A percentile compares a stretch with the other conserved stretches of the same genome.
phyloP scores from a whole-genome alignment of 441 rosid genomes.

The Corymbia calophylla region DNA sequence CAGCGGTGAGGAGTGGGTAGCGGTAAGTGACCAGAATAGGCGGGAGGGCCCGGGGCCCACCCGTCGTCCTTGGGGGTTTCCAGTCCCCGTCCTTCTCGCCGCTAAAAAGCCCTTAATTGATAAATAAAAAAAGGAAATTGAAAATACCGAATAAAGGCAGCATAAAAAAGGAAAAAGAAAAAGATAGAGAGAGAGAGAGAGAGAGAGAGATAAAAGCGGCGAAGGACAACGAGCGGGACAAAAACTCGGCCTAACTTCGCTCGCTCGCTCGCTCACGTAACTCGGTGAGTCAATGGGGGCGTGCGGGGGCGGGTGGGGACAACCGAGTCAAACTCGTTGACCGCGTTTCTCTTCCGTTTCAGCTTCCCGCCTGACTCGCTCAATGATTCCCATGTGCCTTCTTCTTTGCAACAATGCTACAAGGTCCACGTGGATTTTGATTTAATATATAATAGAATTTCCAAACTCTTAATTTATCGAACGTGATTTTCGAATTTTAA shows the following conservation, averaged over 20 bases:
- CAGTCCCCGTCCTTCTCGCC: neutral
- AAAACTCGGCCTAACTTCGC: neutral
- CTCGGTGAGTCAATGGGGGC: neutral
- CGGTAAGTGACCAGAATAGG: neutral
- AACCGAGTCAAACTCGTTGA: neutral
- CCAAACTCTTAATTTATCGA: too few species aligned
- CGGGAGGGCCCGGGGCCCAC: neutral
- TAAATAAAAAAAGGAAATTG: neutral
- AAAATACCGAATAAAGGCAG: neutral
- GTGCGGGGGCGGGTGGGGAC: neutral
- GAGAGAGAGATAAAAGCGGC: neutral
- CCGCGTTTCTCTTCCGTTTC: neutral
- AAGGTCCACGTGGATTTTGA: too few species aligned
- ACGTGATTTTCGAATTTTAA: too few species aligned
- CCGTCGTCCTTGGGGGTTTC: neutral
- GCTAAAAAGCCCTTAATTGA: neutral
- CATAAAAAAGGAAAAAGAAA: neutral
- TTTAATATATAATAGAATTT: too few species aligned
- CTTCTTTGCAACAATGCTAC: too few species aligned
- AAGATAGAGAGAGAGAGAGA: neutral
- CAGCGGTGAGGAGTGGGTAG: neutral
- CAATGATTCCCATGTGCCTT: neutral
- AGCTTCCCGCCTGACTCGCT: neutral
- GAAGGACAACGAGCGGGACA: neutral
- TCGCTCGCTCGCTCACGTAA: neutral